Percentiles rank a stretch among this genome's conserved stretches.
phyloP scores from a whole-genome alignment of 2,329 filamentous ascomycete genomes.

The Diaporthe amygdali region DNA sequence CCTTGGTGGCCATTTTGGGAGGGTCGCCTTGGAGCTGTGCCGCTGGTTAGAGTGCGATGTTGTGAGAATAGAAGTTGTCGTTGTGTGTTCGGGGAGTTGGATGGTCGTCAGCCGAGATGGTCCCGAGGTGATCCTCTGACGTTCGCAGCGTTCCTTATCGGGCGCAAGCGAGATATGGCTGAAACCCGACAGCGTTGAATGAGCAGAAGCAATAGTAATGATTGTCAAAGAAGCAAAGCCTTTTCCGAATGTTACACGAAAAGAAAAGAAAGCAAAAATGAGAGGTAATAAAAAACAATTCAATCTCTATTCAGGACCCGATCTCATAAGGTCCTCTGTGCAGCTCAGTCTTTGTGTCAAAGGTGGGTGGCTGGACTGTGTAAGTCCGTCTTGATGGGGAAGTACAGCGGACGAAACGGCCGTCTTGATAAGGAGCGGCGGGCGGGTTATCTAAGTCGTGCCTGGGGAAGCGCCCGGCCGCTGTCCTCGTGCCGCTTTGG shows the following conservation, averaged over 20 bases:
- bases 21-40: background rate
- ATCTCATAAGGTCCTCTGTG: conserved; percentile 10
- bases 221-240: background rate
- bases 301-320: conserved; percentile 22
- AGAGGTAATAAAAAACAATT: background rate
- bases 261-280: background rate
- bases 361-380: background rate
- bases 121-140: conserved; percentile 18
- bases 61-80: background rate
- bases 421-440: conserved; percentile 1
- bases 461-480: background rate
- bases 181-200: background rate
- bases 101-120: conserved; percentile 4
- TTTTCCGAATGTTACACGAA: too few relatives aligned
- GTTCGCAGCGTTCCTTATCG: conserved; percentile 15
- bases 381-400: background rate
- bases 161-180: conserved; percentile 14
- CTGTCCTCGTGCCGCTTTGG: background rate
- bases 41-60: background rate
- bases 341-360: conserved; percentile 13
- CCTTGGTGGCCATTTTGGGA: conserved; percentile 69
- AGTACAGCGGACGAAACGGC: background rate
- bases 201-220: background rate
- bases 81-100: background rate
- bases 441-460: background rate